Percentiles rank a stretch among this genome's conserved stretches.
Conservation (phyloP, 257 asterid species). For the Solanum ossicruentum region DNA sequence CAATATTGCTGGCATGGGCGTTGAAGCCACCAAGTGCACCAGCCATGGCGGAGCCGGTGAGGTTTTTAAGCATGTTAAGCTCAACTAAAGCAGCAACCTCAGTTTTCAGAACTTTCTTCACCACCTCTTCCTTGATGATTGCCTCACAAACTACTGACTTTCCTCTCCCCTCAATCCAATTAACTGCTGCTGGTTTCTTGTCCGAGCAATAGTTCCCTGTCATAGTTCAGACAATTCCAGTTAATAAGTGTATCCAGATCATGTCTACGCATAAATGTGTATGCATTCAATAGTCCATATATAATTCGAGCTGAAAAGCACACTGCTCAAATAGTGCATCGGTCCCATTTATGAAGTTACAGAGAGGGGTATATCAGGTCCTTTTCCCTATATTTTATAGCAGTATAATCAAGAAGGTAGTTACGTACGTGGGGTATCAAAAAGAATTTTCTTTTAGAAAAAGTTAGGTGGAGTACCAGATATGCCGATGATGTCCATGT, state of each 20-base stretch:
- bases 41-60: slow-evolving; percentile 38
- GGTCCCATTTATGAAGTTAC: neutral
- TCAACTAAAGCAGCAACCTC: slow-evolving; percentile 37
- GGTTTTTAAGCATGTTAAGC: slow-evolving; percentile 42
- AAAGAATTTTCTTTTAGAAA: neutral
- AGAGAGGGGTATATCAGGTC: too few species aligned
- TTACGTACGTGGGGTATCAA: neutral
- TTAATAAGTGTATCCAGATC: neutral
- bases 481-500: slow-evolving; percentile 43
- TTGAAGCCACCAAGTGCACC: slow-evolving; percentile 51
- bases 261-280: neutral
- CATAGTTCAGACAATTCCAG: neutral
- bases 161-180: slow-evolving; percentile 52
- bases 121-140: slow-evolving; percentile 31
- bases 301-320: neutral
- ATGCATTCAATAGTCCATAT: neutral
- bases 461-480: slow-evolving; percentile 20
- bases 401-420: neutral
- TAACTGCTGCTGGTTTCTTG: slow-evolving; percentile 46
- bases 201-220: slow-evolving; percentile 38
- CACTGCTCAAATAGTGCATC: neutral
- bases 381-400: neutral
- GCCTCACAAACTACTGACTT: slow-evolving; percentile 46
- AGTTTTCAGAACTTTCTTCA: slow-evolving; percentile 36
- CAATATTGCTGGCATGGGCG: slow-evolving; percentile 44